phyloP scores from a whole-genome alignment of 208 protist species.

The Leishmania major region DNA sequence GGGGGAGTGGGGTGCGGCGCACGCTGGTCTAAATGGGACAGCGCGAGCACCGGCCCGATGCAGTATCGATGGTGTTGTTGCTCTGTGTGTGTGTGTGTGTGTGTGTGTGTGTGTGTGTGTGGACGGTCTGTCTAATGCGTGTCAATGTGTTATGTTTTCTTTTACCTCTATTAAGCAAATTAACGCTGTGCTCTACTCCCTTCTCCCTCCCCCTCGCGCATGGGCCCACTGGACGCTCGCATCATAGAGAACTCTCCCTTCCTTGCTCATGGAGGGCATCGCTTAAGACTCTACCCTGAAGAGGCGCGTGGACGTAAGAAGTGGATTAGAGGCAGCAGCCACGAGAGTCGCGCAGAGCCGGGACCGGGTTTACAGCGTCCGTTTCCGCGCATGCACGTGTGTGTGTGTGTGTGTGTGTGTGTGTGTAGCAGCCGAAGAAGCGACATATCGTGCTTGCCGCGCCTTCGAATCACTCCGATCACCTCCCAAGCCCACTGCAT shows the following conservation, averaged over 20 bases:
- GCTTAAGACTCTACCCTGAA: background rate
- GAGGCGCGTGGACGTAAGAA: background rate
- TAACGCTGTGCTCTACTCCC: background rate
- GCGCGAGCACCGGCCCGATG: background rate
- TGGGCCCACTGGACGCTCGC: background rate
- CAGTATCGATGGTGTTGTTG: background rate
- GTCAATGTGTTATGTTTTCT: background rate
- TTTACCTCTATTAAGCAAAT: background rate
- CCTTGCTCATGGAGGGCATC: background rate
- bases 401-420: background rate
- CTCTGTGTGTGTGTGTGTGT: background rate
- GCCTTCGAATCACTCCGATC: background rate
- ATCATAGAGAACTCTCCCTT: background rate
- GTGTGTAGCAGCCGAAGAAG: background rate
- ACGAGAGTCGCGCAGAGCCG: background rate
- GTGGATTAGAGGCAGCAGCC: background rate
- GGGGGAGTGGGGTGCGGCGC: background rate
- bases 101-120: slow-evolving; percentile 2
- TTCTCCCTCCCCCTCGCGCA: background rate
- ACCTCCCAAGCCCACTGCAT: too few relatives aligned
- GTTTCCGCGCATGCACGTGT: background rate
- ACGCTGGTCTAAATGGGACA: background rate
- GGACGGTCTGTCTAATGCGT: background rate
- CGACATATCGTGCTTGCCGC: background rate
- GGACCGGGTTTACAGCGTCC: background rate